phyloP scores from a whole-genome alignment of 345 rosid genomes.

The Eucalyptus lansdowneana region DNA sequence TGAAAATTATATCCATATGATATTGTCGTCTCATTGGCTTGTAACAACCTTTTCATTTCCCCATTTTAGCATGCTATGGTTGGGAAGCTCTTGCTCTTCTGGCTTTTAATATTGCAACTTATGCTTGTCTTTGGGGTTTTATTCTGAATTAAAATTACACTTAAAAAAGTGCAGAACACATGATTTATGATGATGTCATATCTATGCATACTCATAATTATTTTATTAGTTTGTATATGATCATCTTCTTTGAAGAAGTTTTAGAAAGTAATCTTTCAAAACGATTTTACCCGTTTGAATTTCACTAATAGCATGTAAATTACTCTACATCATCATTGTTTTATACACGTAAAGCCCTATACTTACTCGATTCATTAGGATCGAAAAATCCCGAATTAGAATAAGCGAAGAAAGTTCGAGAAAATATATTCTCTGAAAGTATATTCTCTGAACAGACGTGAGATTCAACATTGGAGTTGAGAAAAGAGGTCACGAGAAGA shows the following conservation, averaged over 20 bases:
- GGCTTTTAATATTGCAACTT: background rate
- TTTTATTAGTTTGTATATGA: no score
- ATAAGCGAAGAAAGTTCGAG: background rate
- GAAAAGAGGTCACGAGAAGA: background rate
- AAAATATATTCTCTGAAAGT: background rate
- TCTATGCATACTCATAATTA: no score
- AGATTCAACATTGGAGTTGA: background rate
- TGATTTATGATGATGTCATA: background rate
- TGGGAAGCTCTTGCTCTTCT: background rate
- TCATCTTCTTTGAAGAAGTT: accelerated
- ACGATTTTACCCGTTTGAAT: accelerated
- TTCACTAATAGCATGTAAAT: background rate
- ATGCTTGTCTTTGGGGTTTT: background rate
- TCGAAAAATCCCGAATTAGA: background rate
- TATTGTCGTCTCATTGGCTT: accelerated
- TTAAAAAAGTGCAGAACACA: accelerated
- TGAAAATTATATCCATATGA: background rate
- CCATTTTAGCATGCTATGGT: background rate
- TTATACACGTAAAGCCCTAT: background rate
- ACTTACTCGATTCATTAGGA: background rate
- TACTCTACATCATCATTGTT: background rate
- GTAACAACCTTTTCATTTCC: no score
- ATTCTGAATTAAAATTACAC: no score
- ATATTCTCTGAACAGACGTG: background rate
- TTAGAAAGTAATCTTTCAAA: background rate